phyloP scores from a whole-genome alignment of 257 asterid species.

The Lithospermum erythrorhizon region DNA sequence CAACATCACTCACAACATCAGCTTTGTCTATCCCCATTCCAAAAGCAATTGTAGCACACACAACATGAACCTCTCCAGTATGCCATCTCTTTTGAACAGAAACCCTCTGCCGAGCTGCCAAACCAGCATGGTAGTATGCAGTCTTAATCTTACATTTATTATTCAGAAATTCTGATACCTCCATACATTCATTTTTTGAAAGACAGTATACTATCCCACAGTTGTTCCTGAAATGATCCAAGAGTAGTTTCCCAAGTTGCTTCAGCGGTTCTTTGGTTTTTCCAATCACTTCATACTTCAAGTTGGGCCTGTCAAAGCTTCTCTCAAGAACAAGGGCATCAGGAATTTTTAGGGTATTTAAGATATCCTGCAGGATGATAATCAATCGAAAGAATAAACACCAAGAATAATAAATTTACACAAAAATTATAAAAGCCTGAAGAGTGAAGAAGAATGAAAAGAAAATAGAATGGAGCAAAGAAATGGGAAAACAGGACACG shows the following conservation, averaged over 20 bases:
- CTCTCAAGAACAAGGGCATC: constrained; percentile 72
- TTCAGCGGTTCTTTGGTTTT: constrained; percentile 81
- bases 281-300: constrained; percentile 73
- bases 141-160: constrained; percentile 75
- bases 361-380: constrained; percentile 52
- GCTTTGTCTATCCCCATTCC: constrained; percentile 99
- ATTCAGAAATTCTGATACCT: constrained; percentile 67
- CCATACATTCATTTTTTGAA: constrained; percentile 80
- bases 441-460: no score
- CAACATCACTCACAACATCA: constrained; percentile 69
- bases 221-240: constrained; percentile 47
- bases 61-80: constrained; percentile 72
- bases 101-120: constrained; percentile 82
- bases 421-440: neutral
- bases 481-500: constrained; percentile 5
- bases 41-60: constrained; percentile 97
- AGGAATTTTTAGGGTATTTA: constrained; percentile 65
- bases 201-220: constrained; percentile 96
- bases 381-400: constrained; percentile 7
- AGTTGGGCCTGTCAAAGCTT: constrained; percentile 90
- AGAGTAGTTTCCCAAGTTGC: constrained; percentile 73
- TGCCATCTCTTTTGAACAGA: constrained; percentile 87
- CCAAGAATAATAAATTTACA: neutral
- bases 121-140: constrained; percentile 84
- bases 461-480: neutral